These are phyloP conservation scores for Dictyostelium intermedium DNA, from an alignment of 78 protist genomes.

Conservation along the genomic window DNA sequence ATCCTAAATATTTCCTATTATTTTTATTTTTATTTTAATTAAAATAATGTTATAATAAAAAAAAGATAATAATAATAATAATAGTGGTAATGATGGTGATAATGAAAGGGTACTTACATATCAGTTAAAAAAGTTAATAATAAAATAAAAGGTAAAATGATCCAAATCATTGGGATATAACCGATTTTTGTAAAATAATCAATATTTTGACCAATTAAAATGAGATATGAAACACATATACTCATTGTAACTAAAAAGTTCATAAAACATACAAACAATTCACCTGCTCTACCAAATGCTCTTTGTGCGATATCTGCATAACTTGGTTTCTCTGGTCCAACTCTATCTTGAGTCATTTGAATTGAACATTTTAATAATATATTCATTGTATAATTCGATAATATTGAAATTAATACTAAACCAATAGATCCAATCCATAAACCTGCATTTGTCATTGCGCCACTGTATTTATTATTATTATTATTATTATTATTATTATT, in stretches of 20 bases:
- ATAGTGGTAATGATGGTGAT: neutral
- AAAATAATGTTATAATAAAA: no score
- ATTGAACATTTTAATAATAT: conserved; percentile 39
- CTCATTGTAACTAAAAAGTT: conserved; percentile 61
- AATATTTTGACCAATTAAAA: conserved; percentile 51
- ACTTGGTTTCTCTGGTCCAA: conserved; percentile 20
- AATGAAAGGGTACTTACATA: neutral
- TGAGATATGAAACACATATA: conserved; percentile 54
- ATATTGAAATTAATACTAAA: conserved; percentile 40
- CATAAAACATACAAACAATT: conserved; percentile 57
- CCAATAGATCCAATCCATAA: conserved; percentile 60
- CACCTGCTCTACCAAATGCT: conserved; percentile 50
- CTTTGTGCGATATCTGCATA: conserved; percentile 38
- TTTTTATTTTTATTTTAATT: no score
- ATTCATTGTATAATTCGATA: conserved; percentile 68
- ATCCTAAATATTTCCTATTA: conserved; percentile 56
- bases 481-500: neutral
- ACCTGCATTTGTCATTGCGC: conserved; percentile 65
- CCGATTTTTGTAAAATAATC: neutral
- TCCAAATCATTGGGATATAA: conserved; percentile 27
- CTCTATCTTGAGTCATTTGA: conserved; percentile 10
- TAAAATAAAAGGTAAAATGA: conserved; percentile 12
- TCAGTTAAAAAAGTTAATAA: conserved; percentile 49
- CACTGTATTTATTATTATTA: neutral
- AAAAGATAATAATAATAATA: neutral